Conservation (phyloP, 129 eudicot species). For the Flaveria sonorensis region DNA sequence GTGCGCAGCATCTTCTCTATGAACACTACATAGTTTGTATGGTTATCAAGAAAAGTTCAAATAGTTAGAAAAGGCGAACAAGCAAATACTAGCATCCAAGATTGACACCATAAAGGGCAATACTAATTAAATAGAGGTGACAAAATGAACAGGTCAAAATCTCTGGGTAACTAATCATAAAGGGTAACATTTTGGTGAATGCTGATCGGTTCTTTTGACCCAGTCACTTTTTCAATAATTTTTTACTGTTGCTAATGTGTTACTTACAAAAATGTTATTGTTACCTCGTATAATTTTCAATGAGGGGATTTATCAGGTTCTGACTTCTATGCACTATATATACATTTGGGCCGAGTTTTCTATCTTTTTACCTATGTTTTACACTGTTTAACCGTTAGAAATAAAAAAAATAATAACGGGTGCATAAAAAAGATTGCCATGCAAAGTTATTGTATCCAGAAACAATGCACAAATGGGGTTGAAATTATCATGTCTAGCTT, state of each 20-base stretch:
- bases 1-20: slow-evolving; percentile 87
- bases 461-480: neutral
- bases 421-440: neutral
- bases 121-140: too few relatives aligned
- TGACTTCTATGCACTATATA: neutral
- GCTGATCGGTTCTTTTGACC: neutral
- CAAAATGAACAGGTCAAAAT: neutral
- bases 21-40: slow-evolving; percentile 50
- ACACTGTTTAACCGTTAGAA: neutral
- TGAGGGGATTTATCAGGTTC: neutral
- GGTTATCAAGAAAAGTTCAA: slow-evolving; percentile 4
- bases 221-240: neutral
- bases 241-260: neutral
- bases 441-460: neutral
- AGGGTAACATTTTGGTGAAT: neutral
- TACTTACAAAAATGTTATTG: neutral
- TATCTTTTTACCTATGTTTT: neutral
- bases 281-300: neutral
- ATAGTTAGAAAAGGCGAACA: slow-evolving; percentile 17
- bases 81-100: neutral
- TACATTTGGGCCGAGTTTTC: neutral
- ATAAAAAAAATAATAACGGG: neutral
- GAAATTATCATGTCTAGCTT: neutral
- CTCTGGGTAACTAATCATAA: neutral
- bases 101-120: slow-evolving; percentile 10